Conservation (phyloP, 2,329 filamentous ascomycete species). For the Cladosporium sp. region DNA sequence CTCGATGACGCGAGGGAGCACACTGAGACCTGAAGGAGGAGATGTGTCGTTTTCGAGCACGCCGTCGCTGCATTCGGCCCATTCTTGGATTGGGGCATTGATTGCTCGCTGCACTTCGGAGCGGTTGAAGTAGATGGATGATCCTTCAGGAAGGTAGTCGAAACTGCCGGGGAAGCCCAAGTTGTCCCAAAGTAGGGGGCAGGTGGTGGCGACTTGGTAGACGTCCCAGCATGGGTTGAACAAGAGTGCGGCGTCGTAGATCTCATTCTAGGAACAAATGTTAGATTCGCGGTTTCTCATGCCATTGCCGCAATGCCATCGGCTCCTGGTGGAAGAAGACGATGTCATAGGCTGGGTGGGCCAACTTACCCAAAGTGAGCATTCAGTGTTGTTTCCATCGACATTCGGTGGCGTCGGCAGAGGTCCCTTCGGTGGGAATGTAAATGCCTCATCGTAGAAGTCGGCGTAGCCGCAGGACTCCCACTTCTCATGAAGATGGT, state of each 20-base stretch:
- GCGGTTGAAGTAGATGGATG: constrained; percentile 45
- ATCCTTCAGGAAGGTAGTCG: constrained; percentile 59
- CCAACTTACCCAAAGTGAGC: constrained; percentile 33
- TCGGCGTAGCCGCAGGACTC: constrained; percentile 59
- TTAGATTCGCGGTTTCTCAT: constrained; percentile 28
- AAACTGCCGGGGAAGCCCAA: constrained; percentile 65
- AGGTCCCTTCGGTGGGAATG: constrained; percentile 63
- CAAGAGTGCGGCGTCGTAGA: constrained; percentile 50
- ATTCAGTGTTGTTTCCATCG: constrained; percentile 44
- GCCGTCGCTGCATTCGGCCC: constrained; percentile 53
- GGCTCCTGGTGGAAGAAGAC: background rate
- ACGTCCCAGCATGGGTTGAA: constrained; percentile 77
- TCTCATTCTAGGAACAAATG: constrained; percentile 44
- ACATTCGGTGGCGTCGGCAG: constrained; percentile 52
- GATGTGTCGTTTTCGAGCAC: constrained; percentile 51
- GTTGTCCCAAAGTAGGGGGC: constrained; percentile 66
- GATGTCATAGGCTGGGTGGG: too few relatives aligned
- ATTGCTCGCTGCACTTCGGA: constrained; percentile 36
- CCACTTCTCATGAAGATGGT: constrained; percentile 45
- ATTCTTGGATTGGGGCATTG: constrained; percentile 57
- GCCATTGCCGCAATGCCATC: too few relatives aligned
- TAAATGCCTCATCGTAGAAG: constrained; percentile 58
- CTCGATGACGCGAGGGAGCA: constrained; percentile 69
- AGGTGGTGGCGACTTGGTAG: constrained; percentile 69
- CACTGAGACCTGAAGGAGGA: constrained; percentile 51